A percentile compares a stretch with the other conserved stretches of the same genome.
Evolutionary conservation across 1,139 yeast genomes (phyloP).

Genomic region (Saccharomyces hybrid): DNA sequence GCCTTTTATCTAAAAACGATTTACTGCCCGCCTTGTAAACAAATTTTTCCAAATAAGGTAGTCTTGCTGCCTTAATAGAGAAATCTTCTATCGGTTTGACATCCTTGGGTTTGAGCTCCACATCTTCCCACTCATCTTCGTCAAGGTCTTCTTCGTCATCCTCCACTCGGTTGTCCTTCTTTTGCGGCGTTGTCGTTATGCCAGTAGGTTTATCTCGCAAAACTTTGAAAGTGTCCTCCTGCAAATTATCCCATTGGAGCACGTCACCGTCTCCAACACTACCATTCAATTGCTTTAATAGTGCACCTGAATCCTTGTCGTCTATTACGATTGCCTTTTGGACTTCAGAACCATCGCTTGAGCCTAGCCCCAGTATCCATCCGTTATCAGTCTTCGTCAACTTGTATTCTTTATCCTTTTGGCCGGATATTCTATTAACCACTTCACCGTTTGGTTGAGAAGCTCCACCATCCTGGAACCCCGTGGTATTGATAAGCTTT

Average conservation of each 20-base stretch:
- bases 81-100: conserved; percentile 26
- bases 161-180: conserved; percentile 6
- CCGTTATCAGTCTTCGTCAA: conserved; percentile 75
- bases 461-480: conserved; percentile 59
- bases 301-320: conserved; percentile 20
- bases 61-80: conserved; percentile 35
- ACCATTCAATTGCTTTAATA: conserved; percentile 3
- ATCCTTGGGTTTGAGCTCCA: conserved; percentile 33
- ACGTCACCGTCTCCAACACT: conserved; percentile 26
- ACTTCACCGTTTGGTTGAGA: conserved; percentile 30
- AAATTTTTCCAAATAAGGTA: conserved; percentile 26
- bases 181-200: neutral
- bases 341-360: conserved; percentile 36
- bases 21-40: conserved; percentile 21
- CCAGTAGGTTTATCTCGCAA: neutral
- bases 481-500: conserved; percentile 73
- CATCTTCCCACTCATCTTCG: conserved; percentile 60
- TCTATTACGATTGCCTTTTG: conserved; percentile 42
- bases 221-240: neutral
- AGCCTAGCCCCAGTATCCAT: conserved; percentile 68
- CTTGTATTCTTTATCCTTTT: conserved; percentile 67
- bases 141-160: conserved; percentile 36
- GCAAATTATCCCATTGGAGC: neutral
- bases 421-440: conserved; percentile 69
- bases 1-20: conserved; percentile 28